Conservation (phyloP, 352 stramenopile genomes). For the Globisporangium echinulatum region DNA sequence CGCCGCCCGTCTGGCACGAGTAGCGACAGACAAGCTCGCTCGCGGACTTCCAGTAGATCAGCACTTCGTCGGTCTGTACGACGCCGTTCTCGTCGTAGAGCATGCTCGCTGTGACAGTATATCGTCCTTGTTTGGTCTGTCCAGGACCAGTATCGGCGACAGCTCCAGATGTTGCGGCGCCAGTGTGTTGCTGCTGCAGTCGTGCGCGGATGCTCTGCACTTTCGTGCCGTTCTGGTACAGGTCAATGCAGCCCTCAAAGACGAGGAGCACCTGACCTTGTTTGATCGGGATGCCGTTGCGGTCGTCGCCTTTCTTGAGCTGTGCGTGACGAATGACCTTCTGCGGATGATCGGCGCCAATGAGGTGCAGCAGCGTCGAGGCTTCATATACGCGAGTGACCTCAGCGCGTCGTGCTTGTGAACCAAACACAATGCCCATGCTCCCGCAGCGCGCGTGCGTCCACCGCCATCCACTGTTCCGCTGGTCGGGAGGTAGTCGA, state of each 20-base stretch:
- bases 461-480: constrained; percentile 15
- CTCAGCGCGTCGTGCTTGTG: constrained; percentile 27
- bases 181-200: constrained; percentile 16
- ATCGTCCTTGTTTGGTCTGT: constrained; percentile 16
- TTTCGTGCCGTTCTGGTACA: constrained; percentile 41
- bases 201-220: constrained; percentile 30
- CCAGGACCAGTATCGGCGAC: constrained; percentile 3
- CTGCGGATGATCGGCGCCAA: constrained; percentile 41
- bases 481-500: background rate
- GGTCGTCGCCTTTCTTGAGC: constrained; percentile 35
- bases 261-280: constrained; percentile 41
- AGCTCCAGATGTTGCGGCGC: background rate
- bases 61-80: constrained; percentile 34
- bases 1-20: constrained; percentile 39
- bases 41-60: constrained; percentile 60
- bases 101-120: constrained; percentile 10
- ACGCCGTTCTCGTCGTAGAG: constrained; percentile 22
- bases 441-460: constrained; percentile 8
- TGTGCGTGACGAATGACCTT: constrained; percentile 40
- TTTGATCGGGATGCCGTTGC: constrained; percentile 19
- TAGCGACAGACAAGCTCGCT: constrained; percentile 61
- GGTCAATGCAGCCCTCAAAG: constrained; percentile 42
- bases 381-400: constrained; percentile 43
- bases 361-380: constrained; percentile 58
- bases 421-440: constrained; percentile 52